Evolutionary conservation across 495 filamentous ascomycete genomes (phyloP).

Genomic region (Symbiotaphrina buchneri): DNA sequence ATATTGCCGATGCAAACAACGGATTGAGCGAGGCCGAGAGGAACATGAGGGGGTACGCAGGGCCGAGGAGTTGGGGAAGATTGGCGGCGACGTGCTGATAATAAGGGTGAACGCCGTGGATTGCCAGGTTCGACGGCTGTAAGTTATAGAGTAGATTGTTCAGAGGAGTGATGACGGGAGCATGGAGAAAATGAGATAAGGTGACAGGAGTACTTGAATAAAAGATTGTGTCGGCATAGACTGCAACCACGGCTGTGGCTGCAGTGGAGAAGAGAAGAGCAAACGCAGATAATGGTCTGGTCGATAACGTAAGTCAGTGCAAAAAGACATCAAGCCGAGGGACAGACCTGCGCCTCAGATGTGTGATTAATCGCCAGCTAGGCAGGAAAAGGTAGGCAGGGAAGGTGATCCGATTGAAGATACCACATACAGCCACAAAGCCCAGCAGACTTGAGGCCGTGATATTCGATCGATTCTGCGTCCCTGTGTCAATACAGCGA

Average conservation of each 20-base stretch:
- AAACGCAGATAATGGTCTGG: constrained; percentile 45
- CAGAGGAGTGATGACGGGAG: constrained; percentile 64
- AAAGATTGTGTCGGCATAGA: constrained; percentile 65
- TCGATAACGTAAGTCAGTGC: constrained; percentile 10
- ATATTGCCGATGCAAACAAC: constrained; percentile 54
- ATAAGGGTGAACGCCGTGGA: constrained; percentile 78
- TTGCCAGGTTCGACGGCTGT: constrained; percentile 49
- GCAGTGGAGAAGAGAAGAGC: constrained; percentile 33
- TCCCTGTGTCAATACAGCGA: constrained; percentile 1
- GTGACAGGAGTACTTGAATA: constrained; percentile 35
- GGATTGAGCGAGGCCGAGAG: constrained; percentile 28
- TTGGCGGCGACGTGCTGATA: constrained; percentile 79
- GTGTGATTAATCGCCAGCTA: constrained; percentile 55
- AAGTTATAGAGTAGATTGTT: constrained; percentile 88
- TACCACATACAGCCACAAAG: constrained; percentile 57
- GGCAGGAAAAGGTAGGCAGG: constrained; percentile 77
- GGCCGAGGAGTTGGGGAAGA: constrained; percentile 77
- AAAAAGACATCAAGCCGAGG: background rate
- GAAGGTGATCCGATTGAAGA: constrained; percentile 94
- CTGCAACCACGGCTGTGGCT: constrained; percentile 41
- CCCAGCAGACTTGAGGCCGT: constrained; percentile 56
- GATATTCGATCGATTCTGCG: constrained; percentile 46
- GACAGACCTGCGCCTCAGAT: constrained; percentile 60
- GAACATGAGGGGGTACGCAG: constrained; percentile 46
- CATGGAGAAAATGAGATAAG: constrained; percentile 22